These are phyloP conservation scores for Cyclotella cryptica DNA, from an alignment of 108 stramenopile genomes.

Conservation along the genomic window DNA sequence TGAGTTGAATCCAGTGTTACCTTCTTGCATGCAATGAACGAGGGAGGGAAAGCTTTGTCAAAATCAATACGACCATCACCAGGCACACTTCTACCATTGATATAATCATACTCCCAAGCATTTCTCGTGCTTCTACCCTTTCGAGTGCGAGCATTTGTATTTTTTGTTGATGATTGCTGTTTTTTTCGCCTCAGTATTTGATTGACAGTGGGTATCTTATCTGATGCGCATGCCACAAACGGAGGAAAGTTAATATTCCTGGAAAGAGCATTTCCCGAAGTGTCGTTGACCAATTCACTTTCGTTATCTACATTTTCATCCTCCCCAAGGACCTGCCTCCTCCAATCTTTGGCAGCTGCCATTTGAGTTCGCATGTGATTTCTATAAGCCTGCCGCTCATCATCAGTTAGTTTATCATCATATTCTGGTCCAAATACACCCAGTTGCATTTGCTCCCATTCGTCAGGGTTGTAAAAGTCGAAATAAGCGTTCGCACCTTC, in stretches of 20 bases:
- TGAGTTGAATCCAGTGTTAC: conserved; percentile 50
- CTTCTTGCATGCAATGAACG: conserved; percentile 45
- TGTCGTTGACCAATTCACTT: neutral
- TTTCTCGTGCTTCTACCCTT: conserved; percentile 19
- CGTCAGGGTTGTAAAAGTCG: conserved; percentile 59
- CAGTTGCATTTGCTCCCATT: conserved; percentile 56
- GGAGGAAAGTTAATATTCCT: conserved; percentile 42
- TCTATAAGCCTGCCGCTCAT: conserved; percentile 44
- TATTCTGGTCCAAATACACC: conserved; percentile 61
- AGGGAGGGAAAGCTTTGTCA: conserved; percentile 58
- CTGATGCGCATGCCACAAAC: conserved; percentile 48
- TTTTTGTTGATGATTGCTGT: conserved; percentile 9
- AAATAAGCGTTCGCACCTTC: conserved; percentile 47
- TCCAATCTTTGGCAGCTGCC: conserved; percentile 51
- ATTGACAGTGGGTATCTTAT: conserved; percentile 59
- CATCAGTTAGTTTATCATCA: conserved; percentile 36
- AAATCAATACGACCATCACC: conserved; percentile 66
- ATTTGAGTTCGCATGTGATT: conserved; percentile 60
- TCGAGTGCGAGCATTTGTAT: conserved; percentile 3
- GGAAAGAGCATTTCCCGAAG: neutral
- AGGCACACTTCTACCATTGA: conserved; percentile 53
- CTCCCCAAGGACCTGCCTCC: conserved; percentile 43
- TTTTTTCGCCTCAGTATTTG: conserved; percentile 57
- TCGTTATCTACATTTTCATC: conserved; percentile 24
- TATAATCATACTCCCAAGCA: conserved; percentile 60